A percentile compares a stretch with the other conserved stretches of the same genome.
phyloP scores from a whole-genome alignment of 768 basidiomycete genomes.

The Tylopilus rubrobrunneus region DNA sequence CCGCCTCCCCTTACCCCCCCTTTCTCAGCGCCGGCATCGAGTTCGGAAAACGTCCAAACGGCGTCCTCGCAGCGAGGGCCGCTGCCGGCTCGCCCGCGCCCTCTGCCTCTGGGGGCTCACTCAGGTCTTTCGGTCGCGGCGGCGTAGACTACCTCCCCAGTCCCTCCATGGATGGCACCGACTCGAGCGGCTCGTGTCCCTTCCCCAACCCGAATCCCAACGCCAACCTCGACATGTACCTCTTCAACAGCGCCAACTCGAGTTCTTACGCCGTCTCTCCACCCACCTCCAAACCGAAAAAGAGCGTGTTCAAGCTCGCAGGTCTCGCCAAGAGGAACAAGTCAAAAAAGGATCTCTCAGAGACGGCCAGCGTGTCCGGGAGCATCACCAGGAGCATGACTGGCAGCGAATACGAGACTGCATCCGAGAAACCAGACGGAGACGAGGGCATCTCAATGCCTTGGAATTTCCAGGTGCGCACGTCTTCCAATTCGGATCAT shows the following conservation, averaged over 20 bases:
- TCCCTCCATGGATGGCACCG: conserved; percentile 25
- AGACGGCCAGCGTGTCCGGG: conserved; percentile 12
- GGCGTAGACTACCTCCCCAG: conserved; percentile 9
- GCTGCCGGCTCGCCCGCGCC: conserved; percentile 14
- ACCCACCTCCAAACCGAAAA: conserved; percentile 21
- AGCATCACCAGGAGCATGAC: conserved; percentile 12
- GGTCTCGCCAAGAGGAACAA: conserved; percentile 33
- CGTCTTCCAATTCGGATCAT: not conserved
- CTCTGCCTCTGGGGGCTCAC: conserved; percentile 16
- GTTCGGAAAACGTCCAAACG: conserved; percentile 2
- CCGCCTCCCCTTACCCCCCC: conserved; percentile 13
- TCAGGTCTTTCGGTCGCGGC: conserved; percentile 12
- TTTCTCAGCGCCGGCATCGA: conserved; percentile 10
- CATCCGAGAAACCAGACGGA: conserved; percentile 23
- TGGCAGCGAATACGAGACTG: conserved; percentile 8
- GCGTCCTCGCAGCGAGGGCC: not conserved
- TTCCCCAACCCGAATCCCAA: not conserved
- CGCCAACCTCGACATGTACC: conserved; percentile 17
- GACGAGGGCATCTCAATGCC: conserved; percentile 66
- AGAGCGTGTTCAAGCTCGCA: conserved; percentile 35
- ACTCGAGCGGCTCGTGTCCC: conserved; percentile 23
- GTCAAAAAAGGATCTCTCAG: conserved; percentile 28
- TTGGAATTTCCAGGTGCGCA: conserved; percentile 68
- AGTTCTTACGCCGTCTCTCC: conserved; percentile 12
- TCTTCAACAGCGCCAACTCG: conserved; percentile 13